Base-by-base conservation (phyloP, 257 asterid species). In the Cynanchum wilfordii region DNA sequence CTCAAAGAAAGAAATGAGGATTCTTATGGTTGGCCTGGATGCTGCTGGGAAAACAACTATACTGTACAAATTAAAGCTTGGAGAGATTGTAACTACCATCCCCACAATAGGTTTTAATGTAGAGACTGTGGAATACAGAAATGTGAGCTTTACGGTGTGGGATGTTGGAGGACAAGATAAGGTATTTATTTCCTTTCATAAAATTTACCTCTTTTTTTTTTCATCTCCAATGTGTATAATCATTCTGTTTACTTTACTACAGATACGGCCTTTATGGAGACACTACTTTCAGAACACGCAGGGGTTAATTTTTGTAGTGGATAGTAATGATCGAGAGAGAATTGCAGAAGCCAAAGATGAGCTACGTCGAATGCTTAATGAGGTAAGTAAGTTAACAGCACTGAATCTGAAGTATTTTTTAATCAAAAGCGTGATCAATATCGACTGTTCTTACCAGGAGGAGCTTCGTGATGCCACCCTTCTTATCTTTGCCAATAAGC, bases 111-210 rank as follows among this genome's bases (percentile, higher is more conserved):
- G 85, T 47, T 86, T 86, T 64, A 86, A 86, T 33, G 83, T 83
- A 30, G 89, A 86, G 87, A 86, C 87, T 0, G 86, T 86, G 1
- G 86, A 86, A 52, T 83, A 83, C 66, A 86, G 81, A 69, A 79
- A 83, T 51, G 81, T 68, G 66, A 86, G 87, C 63, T 81, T 86
- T 77, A 79, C 87, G 0, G 86, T 86, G 40, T 83, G 87, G 87
- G 90, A 86, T 80, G 88, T 86, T 0, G 90, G 90, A 30, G 90
- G 88, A 2, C 87, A 86, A 70, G 90, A 81, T 52, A 83, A 86
- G 88, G 86, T 86, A 12, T 19, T 29, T 20, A 20, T 17, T 69
- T 17, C 19, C 38, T 36, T 49, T 20, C 11, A 7, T 7, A 54
- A 65, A 50, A 33, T 17, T 36, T 7, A 51, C 25, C 22, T 17